A percentile compares a stretch with the other conserved stretches of the same genome.
Evolutionary conservation across 164 flowering plant genomes (phyloP).

Genomic region (Vitis labrusca): DNA sequence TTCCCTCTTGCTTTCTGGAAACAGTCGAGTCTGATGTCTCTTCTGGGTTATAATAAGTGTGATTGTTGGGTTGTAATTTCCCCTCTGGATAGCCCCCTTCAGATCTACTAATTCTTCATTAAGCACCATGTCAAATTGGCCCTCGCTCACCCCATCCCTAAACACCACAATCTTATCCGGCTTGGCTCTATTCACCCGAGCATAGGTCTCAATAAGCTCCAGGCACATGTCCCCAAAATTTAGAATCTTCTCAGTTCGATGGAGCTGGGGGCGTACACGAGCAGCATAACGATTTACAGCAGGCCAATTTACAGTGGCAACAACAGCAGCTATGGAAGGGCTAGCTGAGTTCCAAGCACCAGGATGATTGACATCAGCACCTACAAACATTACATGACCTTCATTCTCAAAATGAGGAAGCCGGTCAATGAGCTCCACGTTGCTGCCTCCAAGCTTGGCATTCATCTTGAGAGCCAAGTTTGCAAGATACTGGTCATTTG

Average conservation of each 20-base stretch:
- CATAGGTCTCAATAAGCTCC: slow-evolving; percentile 58
- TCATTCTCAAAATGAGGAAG: slow-evolving; percentile 43
- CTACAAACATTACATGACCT: slow-evolving; percentile 65
- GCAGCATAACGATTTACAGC: slow-evolving; percentile 74
- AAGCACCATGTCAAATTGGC: slow-evolving; percentile 82
- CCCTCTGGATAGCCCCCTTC: slow-evolving; percentile 28
- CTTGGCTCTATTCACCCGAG: slow-evolving; percentile 28
- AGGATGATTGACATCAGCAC: slow-evolving; percentile 94
- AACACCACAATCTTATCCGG: slow-evolving; percentile 67
- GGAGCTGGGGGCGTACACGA: slow-evolving; percentile 49
- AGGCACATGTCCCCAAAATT: slow-evolving; percentile 60
- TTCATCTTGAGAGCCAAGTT: slow-evolving; percentile 81
- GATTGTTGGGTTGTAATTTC: slow-evolving; percentile 47
- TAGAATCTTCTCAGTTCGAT: slow-evolving; percentile 48
- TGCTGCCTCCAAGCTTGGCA: slow-evolving; percentile 87
- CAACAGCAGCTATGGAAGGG: slow-evolving; percentile 84
- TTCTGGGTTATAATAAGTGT: slow-evolving; percentile 77
- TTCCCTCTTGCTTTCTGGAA: slow-evolving; percentile 32
- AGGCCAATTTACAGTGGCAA: slow-evolving; percentile 81
- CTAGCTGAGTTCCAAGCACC: slow-evolving; percentile 31
- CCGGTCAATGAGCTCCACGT: slow-evolving; percentile 47
- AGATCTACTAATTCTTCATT: slow-evolving; percentile 58
- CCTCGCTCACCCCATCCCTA: slow-evolving; percentile 88
- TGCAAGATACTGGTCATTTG: slow-evolving; percentile 56
- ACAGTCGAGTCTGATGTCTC: slow-evolving; percentile 72